Base-by-base conservation (phyloP, 768 basidiomycete genomes). In the Boletus huronensis region DNA sequence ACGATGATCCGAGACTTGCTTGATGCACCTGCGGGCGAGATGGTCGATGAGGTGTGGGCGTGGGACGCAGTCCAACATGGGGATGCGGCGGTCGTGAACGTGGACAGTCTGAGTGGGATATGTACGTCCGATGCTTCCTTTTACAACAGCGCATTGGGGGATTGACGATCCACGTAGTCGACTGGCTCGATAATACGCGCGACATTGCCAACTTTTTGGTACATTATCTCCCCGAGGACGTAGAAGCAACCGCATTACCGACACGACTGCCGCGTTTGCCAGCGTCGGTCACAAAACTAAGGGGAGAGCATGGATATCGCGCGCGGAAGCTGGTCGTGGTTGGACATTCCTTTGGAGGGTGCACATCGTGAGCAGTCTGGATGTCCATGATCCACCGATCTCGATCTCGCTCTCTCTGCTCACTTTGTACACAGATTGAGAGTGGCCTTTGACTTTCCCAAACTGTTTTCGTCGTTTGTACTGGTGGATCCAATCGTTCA, bases 31-130 rank as follows among this genome's bases (percentile, higher is more conserved):
- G 68, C 70, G n/a, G 71, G 65, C 2, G 50, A 45, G 58, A 53
- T 74, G 74, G 59, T 93, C 68, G 77, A 90, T 74, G 82, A 87
- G 51, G 76, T 94, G 1, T 95, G 92, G 92, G 64, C 81, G 0
- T 87, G 90, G 78, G 94, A 97, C 59, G 81, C 89, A 6, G 79
- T 86, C 4, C 86, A 92, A 55, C 91, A 95, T 56, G 94, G 92
- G 1, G 94, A 95, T 55, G 78, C 91, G n/a, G 86, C 79, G 0
- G 67, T 90, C 13, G 50, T 95, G 34, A 98, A 97, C 56, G 75
- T 65, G 0, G 69, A 71, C 0, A 73, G 72, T 17, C 74, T 87
- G 1, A 81, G 83, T 34, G 76, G 76, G 1, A 73, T 88, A 34
- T 85, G 88, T 85, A 67, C 61, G 83, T 73, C 39, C 10, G 39